Evolutionary conservation across 225 moss, liverwort and hornwort genomes (phyloP).

Genomic region (Thuidium tamariscinum): DNA sequence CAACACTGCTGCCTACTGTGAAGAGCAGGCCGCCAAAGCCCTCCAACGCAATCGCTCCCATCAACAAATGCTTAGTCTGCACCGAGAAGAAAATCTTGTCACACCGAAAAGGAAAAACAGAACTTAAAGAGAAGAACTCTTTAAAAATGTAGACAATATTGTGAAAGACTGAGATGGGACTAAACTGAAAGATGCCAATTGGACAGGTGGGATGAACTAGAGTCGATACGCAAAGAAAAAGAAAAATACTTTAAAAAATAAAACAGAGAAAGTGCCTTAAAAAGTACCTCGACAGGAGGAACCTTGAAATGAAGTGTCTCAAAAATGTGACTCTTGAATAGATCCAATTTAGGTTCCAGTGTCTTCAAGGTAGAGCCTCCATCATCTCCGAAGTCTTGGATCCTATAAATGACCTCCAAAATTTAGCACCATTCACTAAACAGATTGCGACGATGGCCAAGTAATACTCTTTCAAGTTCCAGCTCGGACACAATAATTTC

Average conservation of each 20-base stretch:
- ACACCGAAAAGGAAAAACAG: not conserved
- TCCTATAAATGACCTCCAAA: conserved; percentile 17
- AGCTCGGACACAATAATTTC: not conserved
- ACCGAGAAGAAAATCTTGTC: not conserved
- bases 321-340: conserved; percentile 57
- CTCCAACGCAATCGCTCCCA: conserved; percentile 81
- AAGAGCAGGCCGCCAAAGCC: conserved; percentile 92
- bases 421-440: not conserved
- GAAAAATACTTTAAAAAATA: not conserved
- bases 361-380: conserved; percentile 70
- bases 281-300: conserved; percentile 59
- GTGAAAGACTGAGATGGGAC: not conserved
- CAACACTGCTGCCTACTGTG: conserved; percentile 87
- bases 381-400: conserved; percentile 87
- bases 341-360: conserved; percentile 58
- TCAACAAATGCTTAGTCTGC: conserved; percentile 78
- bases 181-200: not conserved
- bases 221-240: not conserved
- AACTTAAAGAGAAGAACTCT: not conserved
- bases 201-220: not conserved
- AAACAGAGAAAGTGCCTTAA: not conserved
- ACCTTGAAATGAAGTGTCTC: conserved; percentile 61
- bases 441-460: not conserved
- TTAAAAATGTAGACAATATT: not conserved
- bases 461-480: not conserved